These are phyloP conservation scores for Pseudogymnoascus verrucosus DNA, from an alignment of 2,329 filamentous ascomycete species.

Conservation along the genomic window DNA sequence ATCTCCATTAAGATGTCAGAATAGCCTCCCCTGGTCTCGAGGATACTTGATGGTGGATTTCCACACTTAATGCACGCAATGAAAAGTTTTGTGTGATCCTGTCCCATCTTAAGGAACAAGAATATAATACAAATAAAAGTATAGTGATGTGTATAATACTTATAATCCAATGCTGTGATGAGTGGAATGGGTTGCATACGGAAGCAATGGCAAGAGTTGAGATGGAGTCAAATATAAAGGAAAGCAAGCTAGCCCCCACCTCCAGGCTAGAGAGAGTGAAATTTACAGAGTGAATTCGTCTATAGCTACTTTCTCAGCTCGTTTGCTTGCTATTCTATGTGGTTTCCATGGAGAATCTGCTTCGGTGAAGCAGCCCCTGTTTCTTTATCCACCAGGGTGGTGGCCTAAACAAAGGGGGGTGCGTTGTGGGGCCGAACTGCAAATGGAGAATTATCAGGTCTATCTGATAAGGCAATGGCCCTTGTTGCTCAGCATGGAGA, in stretches of 20 bases:
- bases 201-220: background rate
- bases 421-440: background rate
- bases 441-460: background rate
- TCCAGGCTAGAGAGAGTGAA: background rate
- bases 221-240: background rate
- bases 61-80: too few species aligned
- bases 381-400: background rate
- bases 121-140: background rate
- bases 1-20: too few species aligned
- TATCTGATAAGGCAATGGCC: background rate
- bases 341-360: background rate
- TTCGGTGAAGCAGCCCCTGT: background rate
- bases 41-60: too few species aligned
- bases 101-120: too few species aligned
- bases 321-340: background rate
- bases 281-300: background rate
- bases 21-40: too few species aligned
- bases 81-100: too few species aligned
- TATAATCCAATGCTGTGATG: too few species aligned
- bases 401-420: too few species aligned
- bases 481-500: background rate
- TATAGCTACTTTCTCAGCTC: background rate
- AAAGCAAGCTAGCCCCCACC: background rate
- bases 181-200: background rate
- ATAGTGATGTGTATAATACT: too few species aligned